Percentiles rank a stretch among this genome's conserved stretches.
Evolutionary conservation across 2,329 filamentous ascomycete genomes (phyloP).

Genomic region (Diaporthe aspalathi): DNA sequence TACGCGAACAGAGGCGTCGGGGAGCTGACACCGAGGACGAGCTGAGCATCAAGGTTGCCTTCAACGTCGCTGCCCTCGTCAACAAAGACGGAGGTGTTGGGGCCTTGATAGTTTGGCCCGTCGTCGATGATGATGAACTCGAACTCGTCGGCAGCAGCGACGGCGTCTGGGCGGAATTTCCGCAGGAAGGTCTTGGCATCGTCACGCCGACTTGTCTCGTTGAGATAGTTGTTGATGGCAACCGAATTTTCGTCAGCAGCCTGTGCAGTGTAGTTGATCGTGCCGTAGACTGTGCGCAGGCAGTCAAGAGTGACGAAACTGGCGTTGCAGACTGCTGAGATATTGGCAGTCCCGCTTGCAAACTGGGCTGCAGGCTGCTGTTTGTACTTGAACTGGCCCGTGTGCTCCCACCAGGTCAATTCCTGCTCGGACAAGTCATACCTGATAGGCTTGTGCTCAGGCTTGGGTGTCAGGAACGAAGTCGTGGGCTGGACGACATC

Average conservation of each 20-base stretch:
- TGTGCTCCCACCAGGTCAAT: conserved; percentile 29
- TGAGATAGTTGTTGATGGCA: conserved; percentile 24
- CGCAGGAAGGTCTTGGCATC: conserved; percentile 23
- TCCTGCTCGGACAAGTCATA: conserved; percentile 23
- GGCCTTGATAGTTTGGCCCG: conserved; percentile 32
- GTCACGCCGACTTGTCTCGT: conserved; percentile 19
- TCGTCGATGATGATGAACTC: conserved; percentile 27
- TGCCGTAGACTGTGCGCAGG: conserved; percentile 44
- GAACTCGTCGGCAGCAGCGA: conserved; percentile 25
- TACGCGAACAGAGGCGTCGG: conserved; percentile 20
- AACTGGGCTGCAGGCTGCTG: conserved; percentile 38
- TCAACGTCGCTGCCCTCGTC: conserved; percentile 43
- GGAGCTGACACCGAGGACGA: conserved; percentile 20
- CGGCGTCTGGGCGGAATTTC: conserved; percentile 3
- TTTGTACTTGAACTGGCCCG: conserved; percentile 38
- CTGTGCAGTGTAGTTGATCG: conserved; percentile 24
- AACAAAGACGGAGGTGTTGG: conserved; percentile 42
- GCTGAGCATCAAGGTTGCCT: conserved; percentile 17
- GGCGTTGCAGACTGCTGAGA: conserved; percentile 42
- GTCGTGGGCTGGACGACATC: conserved; percentile 59
- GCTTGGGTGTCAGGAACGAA: conserved; percentile 52
- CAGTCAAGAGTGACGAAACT: conserved; percentile 57
- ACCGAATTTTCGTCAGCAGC: conserved; percentile 13
- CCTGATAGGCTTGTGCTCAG: conserved; percentile 41
- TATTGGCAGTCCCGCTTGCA: conserved; percentile 2